Evolutionary conservation across 2,329 filamentous ascomycete genomes (phyloP).

Genomic region (Diaporthe caulivora): DNA sequence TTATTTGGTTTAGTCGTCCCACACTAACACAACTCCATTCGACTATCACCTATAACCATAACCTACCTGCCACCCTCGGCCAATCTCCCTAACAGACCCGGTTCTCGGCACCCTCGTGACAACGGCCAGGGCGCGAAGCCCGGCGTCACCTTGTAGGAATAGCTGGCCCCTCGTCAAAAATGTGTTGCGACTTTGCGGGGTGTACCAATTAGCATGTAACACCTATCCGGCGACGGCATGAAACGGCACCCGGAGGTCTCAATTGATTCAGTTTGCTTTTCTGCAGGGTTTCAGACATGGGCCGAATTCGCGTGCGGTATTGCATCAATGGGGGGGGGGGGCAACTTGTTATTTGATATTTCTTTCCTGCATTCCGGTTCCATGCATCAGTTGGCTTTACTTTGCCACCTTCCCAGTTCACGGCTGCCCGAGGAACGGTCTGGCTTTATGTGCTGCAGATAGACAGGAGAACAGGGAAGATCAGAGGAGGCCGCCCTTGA

Average conservation of each 20-base stretch:
- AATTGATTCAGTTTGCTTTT: not conserved
- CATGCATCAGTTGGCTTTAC: conserved; percentile 2
- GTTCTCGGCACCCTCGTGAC: not conserved
- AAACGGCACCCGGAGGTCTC: not conserved
- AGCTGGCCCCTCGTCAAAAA: not conserved
- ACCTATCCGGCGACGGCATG: not conserved
- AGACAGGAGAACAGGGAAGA: not conserved
- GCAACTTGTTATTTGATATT: conserved; percentile 6
- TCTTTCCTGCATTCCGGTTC: not conserved
- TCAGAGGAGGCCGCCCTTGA: not conserved
- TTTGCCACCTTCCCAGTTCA: not conserved
- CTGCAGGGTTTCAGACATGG: conserved; percentile 2
- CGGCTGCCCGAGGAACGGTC: not conserved
- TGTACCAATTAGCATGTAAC: conserved; percentile 20
- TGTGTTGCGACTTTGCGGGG: not conserved
- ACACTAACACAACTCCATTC: not conserved
- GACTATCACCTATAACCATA: not conserved
- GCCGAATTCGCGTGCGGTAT: not conserved
- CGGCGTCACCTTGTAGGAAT: conserved; percentile 5
- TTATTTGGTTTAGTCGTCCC: not conserved
- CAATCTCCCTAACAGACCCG: not conserved
- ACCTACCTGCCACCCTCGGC: not conserved
- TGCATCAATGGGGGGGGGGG: conserved; percentile 25
- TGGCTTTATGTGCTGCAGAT: not conserved
- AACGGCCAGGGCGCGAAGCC: not conserved